Evolutionary conservation across 352 stramenopile species (phyloP).

Genomic region (Paralagenidium karlingii): DNA sequence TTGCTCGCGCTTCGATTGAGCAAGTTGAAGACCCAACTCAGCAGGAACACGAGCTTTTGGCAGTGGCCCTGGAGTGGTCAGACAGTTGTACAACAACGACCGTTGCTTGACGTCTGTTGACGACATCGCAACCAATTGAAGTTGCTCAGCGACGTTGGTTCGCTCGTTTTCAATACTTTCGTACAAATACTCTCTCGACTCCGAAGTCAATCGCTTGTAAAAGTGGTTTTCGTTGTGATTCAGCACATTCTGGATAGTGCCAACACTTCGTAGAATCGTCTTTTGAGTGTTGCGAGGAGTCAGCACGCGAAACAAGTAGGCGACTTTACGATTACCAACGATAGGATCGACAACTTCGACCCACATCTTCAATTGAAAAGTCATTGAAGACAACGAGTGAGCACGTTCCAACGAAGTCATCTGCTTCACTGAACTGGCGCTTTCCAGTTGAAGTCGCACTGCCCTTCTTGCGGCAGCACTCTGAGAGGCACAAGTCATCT

Average conservation of each 20-base stretch:
- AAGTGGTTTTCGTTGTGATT: not conserved
- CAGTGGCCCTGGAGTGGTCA: slow-evolving; percentile 33
- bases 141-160: slow-evolving; percentile 16
- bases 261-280: slow-evolving; percentile 36
- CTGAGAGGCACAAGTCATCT: too few species aligned
- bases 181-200: slow-evolving; percentile 59
- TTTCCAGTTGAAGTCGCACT: not conserved
- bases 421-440: not conserved
- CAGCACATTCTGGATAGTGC: slow-evolving; percentile 46
- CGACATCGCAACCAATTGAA: slow-evolving; percentile 24
- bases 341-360: slow-evolving; percentile 49
- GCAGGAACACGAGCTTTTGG: too few species aligned
- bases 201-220: slow-evolving; percentile 4
- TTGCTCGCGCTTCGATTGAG: slow-evolving; percentile 35
- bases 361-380: slow-evolving; percentile 54
- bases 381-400: too few species aligned
- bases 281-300: too few species aligned
- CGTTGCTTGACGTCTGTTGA: slow-evolving; percentile 11
- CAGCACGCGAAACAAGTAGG: slow-evolving; percentile 51
- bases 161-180: slow-evolving; percentile 47
- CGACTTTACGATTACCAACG: slow-evolving; percentile 43
- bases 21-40: too few species aligned
- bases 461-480: not conserved
- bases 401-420: not conserved
- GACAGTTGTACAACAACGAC: slow-evolving; percentile 42